Percentiles rank a stretch among this genome's conserved stretches.
These are phyloP conservation scores for Vitis hybrid DNA, from an alignment of 177 flowering plant genomes.

Conservation along the genomic window DNA sequence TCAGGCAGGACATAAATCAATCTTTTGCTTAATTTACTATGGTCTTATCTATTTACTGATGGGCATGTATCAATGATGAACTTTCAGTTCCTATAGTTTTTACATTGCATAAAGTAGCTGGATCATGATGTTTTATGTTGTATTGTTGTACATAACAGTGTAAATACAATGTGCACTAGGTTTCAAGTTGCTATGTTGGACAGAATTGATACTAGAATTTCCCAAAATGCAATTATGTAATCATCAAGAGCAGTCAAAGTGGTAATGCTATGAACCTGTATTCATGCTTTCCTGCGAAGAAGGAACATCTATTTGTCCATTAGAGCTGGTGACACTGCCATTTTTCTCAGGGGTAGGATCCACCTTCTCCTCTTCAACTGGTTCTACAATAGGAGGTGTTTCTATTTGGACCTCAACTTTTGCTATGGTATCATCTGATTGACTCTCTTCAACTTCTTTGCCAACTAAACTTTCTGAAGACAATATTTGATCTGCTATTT, in stretches of 20 bases:
- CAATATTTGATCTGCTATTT: conserved; percentile 17
- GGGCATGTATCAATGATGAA: too few species aligned
- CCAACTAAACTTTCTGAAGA: conserved; percentile 19
- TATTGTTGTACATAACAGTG: too few species aligned
- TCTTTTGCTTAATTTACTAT: too few species aligned
- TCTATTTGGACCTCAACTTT: conserved; percentile 26
- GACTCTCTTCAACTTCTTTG: conserved; percentile 18
- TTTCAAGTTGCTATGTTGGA: too few species aligned
- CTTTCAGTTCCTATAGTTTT: too few species aligned
- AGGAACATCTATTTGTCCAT: conserved; percentile 5
- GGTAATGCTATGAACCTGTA: conserved; percentile 3
- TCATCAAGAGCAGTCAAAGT: not conserved
- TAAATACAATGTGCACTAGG: too few species aligned
- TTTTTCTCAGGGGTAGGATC: conserved; percentile 19
- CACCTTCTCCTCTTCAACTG: conserved; percentile 18
- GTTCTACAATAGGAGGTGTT: conserved; percentile 16
- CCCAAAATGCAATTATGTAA: not conserved
- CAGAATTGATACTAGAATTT: not conserved
- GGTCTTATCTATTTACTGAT: too few species aligned
- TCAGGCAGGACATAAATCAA: too few species aligned
- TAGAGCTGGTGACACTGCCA: conserved; percentile 17
- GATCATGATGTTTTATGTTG: too few species aligned
- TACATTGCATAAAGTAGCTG: too few species aligned
- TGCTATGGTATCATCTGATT: conserved; percentile 20
- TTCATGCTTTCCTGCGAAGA: conserved; percentile 2